phyloP scores from a whole-genome alignment of 306 rosid genomes.

The Fagus sylvatica region DNA sequence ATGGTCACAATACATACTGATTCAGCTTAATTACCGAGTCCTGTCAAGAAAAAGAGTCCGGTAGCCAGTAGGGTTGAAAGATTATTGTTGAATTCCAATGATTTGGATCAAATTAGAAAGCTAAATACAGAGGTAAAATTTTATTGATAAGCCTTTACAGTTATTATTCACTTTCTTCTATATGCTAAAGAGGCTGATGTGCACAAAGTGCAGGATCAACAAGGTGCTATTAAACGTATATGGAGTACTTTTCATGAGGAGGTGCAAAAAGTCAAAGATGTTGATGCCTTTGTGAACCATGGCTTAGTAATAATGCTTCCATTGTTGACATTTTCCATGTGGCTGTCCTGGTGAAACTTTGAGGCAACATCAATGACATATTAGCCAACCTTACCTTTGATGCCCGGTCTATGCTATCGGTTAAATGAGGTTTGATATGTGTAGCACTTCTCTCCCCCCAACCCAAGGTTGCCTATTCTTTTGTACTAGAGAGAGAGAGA shows the following conservation, averaged over 20 bases:
- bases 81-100: slow-evolving; percentile 35
- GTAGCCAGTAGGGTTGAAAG: slow-evolving; percentile 25
- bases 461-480: too few relatives aligned
- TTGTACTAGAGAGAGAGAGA: too few relatives aligned
- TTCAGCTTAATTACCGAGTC: slow-evolving; percentile 68
- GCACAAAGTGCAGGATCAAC: slow-evolving; percentile 47
- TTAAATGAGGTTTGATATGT: background rate
- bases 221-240: slow-evolving; percentile 33
- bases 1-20: slow-evolving; percentile 92
- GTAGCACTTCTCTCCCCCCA: too few relatives aligned
- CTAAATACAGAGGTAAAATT: slow-evolving; percentile 43
- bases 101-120: slow-evolving; percentile 30
- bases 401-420: background rate
- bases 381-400: background rate
- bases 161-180: slow-evolving; percentile 2
- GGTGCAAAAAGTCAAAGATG: slow-evolving; percentile 45
- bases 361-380: background rate
- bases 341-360: slow-evolving; percentile 46
- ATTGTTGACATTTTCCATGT: slow-evolving; percentile 54
- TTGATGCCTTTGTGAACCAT: slow-evolving; percentile 62
- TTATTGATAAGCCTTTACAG: slow-evolving; percentile 2
- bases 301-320: slow-evolving; percentile 69
- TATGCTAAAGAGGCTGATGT: slow-evolving; percentile 25
- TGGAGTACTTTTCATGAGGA: slow-evolving; percentile 45
- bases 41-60: slow-evolving; percentile 29